phyloP scores from a whole-genome alignment of 768 basidiomycete species.

The Rhizopogon vinicolor region DNA sequence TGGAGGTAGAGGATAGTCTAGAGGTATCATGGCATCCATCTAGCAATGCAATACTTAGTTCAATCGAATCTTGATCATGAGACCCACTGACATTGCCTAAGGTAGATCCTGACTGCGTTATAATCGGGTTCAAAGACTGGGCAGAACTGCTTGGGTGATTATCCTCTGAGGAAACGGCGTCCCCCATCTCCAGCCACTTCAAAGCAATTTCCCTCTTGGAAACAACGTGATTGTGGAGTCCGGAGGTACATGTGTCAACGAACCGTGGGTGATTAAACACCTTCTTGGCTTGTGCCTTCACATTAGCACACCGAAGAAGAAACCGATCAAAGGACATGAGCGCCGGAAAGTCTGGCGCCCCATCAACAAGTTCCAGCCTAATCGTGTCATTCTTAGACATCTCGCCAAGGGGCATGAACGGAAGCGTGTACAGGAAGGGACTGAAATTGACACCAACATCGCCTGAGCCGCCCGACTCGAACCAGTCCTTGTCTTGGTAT shows the following conservation, averaged over 20 bases:
- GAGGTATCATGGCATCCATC: slow-evolving; percentile 32
- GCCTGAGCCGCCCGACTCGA: slow-evolving; percentile 34
- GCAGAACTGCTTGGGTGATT: background rate
- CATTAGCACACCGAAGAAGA: slow-evolving; percentile 33
- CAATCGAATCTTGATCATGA: background rate
- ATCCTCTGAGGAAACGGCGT: background rate
- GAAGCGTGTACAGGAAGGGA: slow-evolving; percentile 38
- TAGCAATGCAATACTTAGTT: slow-evolving; percentile 7
- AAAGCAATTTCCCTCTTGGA: slow-evolving; percentile 16
- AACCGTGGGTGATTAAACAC: slow-evolving; percentile 39
- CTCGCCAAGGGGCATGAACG: slow-evolving; percentile 40
- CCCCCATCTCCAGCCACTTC: slow-evolving; percentile 15
- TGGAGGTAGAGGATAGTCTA: slow-evolving; percentile 24
- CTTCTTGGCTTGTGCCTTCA: slow-evolving; percentile 31
- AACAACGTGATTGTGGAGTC: slow-evolving; percentile 16
- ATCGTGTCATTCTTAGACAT: slow-evolving; percentile 4
- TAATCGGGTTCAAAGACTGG: slow-evolving; percentile 10
- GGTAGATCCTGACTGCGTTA: slow-evolving; percentile 19
- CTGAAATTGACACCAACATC: slow-evolving; percentile 39
- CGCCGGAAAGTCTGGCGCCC: slow-evolving; percentile 33
- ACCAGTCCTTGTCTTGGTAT: slow-evolving; percentile 43
- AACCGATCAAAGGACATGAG: slow-evolving; percentile 44
- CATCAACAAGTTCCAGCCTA: slow-evolving; percentile 29
- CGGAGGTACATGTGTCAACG: slow-evolving; percentile 29
- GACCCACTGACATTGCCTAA: slow-evolving; percentile 33